Base-by-base conservation (phyloP, 495 filamentous ascomycete species). In the Darksidea phi region DNA sequence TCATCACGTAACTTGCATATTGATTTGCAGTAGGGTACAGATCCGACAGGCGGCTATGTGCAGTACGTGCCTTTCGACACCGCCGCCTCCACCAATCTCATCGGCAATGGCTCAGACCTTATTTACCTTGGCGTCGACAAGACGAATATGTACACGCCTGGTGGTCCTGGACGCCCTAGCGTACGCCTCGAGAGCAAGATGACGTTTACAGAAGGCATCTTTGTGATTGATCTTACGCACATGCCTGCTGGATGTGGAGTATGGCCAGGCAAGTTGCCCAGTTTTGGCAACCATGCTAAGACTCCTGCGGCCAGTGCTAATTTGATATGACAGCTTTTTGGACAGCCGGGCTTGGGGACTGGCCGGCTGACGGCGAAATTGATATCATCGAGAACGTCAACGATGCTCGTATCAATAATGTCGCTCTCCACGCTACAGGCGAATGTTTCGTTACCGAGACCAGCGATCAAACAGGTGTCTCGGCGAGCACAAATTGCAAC, bases 331-430 rank as follows among this genome's bases (percentile, higher is more conserved):
- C 36, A 32, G 54, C 57, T 18, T 68, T 65, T 21, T 68, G 57
- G 66, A 65, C 61, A 13, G 46, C 26, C 17, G 57, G 63, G 28
- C 60, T 62, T 10, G 59, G 70, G 6, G 77, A 84, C 48, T 97
- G 91, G 92, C 93, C 91, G 0, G 67, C 72, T 7, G 79, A 82
- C 36, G 92, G 93, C 25, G 90, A 68, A 45, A 71, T 70, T 23
- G 87, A 90, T 57, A 79, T 90, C 47, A 86, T 91, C 74, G 87
- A 90, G 71, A 37, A 42, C 45, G 45, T 59, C 18, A 57, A 64
- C 26, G 48, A 59, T 41, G 48, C 64, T 0, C 17, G 45, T n/a
- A 17, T 34, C 3, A 64, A 59, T 32, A 26, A 54, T 15, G 61
- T 26, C 15, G 48, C 61, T 64, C 49, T 64, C 1, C 61, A 64